phyloP scores from a whole-genome alignment of 306 rosid species.

The Alnus glutinosa region DNA sequence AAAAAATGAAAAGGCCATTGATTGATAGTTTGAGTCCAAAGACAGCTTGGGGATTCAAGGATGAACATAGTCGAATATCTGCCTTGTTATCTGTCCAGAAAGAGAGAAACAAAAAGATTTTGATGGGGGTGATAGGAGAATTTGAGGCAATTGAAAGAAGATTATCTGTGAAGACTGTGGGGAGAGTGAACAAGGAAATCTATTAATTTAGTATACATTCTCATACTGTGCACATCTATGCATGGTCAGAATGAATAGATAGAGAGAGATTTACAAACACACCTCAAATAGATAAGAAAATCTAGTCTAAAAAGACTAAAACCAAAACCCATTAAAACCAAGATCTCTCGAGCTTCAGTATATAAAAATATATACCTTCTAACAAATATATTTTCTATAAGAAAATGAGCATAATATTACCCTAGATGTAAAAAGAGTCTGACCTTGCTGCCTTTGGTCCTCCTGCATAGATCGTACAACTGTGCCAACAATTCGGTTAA shows the following conservation, averaged over 20 bases:
- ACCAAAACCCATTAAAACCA: background rate
- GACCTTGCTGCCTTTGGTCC: slow-evolving; percentile 90
- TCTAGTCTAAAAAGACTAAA: background rate
- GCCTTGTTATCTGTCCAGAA: no score
- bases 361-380: background rate
- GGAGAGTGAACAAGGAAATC: background rate
- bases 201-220: background rate
- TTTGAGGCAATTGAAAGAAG: no score
- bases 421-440: slow-evolving; percentile 24
- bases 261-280: background rate
- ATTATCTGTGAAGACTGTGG: background rate
- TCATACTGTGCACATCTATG: background rate
- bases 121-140: no score
- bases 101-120: no score
- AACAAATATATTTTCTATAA: slow-evolving; percentile 3
- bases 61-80: no score
- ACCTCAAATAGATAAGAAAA: background rate
- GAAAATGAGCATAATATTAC: slow-evolving; percentile 11
- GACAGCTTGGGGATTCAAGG: no score
- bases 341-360: background rate
- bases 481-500: slow-evolving; percentile 88
- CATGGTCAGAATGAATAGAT: background rate
- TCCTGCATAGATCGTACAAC: slow-evolving; percentile 94
- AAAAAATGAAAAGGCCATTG: no score
- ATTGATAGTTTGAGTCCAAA: no score